Percentiles rank a stretch among this genome's conserved stretches.
These are phyloP conservation scores for Termitomyces sp. DNA, from an alignment of 768 basidiomycete species.

Conservation along the genomic window DNA sequence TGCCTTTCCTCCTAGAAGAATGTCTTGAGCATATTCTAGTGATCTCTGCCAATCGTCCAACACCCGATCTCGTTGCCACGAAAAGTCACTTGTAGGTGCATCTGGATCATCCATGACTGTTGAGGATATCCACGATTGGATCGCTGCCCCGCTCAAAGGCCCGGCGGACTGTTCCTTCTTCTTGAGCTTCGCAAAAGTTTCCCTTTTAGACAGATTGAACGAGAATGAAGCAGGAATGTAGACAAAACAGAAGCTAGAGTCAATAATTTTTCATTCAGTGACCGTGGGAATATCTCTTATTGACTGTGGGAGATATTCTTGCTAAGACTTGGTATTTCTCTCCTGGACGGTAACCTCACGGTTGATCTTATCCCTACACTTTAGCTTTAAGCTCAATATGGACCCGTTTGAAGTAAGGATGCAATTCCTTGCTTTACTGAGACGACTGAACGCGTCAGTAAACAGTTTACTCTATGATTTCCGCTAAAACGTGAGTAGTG, in stretches of 20 bases:
- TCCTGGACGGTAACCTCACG: not conserved
- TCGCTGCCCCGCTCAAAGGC: slow-evolving; percentile 46
- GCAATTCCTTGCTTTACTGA: slow-evolving; percentile 61
- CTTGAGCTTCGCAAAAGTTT: slow-evolving; percentile 44
- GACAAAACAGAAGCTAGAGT: not conserved
- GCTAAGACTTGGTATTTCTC: not conserved
- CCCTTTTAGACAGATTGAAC: slow-evolving; percentile 33
- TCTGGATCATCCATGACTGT: slow-evolving; percentile 28
- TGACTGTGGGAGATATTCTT: slow-evolving; percentile 10
- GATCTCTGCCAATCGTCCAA: slow-evolving; percentile 52
- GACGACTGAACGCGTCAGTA: slow-evolving; percentile 62
- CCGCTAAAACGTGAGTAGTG: slow-evolving; percentile 20
- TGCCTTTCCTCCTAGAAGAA: slow-evolving; percentile 48
- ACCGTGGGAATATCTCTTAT: slow-evolving; percentile 6
- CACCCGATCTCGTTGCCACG: slow-evolving; percentile 53
- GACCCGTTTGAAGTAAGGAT: slow-evolving; percentile 72
- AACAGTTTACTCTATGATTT: slow-evolving; percentile 3
- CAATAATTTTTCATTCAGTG: slow-evolving; percentile 7
- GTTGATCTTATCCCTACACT: not conserved
- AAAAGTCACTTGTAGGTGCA: slow-evolving; percentile 23
- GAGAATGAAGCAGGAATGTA: not conserved
- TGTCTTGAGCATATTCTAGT: slow-evolving; percentile 46
- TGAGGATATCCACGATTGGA: slow-evolving; percentile 61
- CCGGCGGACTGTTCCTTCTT: slow-evolving; percentile 35
- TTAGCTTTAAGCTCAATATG: slow-evolving; percentile 20